These are phyloP conservation scores for Aspergillus sp. DNA, from an alignment of 2,329 filamentous ascomycete species.

Conservation along the genomic window DNA sequence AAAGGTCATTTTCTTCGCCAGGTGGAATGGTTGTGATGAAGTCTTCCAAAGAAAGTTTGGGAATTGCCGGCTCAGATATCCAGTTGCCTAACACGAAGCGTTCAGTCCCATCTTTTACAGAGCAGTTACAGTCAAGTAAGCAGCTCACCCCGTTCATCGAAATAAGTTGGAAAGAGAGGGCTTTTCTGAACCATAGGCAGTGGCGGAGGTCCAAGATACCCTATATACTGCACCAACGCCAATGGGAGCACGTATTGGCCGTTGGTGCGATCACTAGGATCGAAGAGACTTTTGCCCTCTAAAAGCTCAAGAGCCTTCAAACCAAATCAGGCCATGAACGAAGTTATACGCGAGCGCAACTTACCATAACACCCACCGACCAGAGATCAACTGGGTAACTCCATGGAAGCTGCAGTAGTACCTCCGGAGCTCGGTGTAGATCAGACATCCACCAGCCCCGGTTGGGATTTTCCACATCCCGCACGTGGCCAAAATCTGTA, in stretches of 20 bases:
- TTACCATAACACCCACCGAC: slow-evolving; percentile 14
- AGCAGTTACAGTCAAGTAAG: background rate
- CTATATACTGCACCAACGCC: slow-evolving; percentile 35
- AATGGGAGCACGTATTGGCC: slow-evolving; percentile 32
- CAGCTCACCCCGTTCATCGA: slow-evolving; percentile 19
- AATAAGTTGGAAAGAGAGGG: slow-evolving; percentile 25
- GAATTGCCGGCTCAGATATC: slow-evolving; percentile 3
- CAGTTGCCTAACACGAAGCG: slow-evolving; percentile 4
- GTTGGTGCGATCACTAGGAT: slow-evolving; percentile 30
- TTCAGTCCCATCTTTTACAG: background rate
- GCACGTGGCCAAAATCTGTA: slow-evolving; percentile 10
- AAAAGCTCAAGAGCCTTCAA: slow-evolving; percentile 33
- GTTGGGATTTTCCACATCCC: background rate
- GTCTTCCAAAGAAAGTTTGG: slow-evolving; percentile 2
- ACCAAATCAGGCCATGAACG: background rate
- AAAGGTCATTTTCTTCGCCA: slow-evolving; percentile 9
- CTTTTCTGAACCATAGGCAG: slow-evolving; percentile 29
- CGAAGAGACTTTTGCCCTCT: slow-evolving; percentile 33
- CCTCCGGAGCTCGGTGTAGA: slow-evolving; percentile 11
- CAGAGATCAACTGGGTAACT: slow-evolving; percentile 11
- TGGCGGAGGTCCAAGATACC: slow-evolving; percentile 31
- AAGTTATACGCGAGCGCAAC: background rate
- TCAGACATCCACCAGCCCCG: slow-evolving; percentile 11
- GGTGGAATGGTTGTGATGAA: slow-evolving; percentile 11
- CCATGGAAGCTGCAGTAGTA: slow-evolving; percentile 11